A percentile compares a stretch with the other conserved stretches of the same genome.
phyloP scores from a whole-genome alignment of 192 early-diverging fungal genomes.

The Gigaspora rosea region DNA sequence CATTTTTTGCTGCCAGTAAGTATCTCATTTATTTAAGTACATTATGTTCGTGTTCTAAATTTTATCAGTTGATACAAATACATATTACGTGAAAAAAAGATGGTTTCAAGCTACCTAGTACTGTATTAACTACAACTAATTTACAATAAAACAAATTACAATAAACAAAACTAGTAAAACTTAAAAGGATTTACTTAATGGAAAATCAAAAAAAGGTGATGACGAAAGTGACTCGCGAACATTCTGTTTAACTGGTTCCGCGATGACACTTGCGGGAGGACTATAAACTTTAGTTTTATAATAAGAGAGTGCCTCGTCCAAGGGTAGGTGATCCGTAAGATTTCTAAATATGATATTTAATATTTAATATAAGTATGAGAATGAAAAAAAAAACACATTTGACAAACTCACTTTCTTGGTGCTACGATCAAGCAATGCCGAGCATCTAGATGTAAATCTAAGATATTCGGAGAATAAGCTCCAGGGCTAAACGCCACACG shows the following conservation, averaged over 20 bases:
- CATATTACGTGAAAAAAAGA: too few relatives aligned
- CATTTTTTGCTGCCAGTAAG: too few relatives aligned
- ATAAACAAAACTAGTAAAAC: neutral
- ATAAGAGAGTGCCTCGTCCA: slow-evolving; percentile 68
- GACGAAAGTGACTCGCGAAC: too few relatives aligned
- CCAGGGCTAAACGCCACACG: slow-evolving; percentile 89
- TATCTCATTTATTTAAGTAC: too few relatives aligned
- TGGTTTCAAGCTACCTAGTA: too few relatives aligned
- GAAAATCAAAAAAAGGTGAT: neutral
- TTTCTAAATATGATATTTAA: slow-evolving; percentile 50
- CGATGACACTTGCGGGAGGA: neutral
- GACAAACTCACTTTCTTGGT: slow-evolving; percentile 62
- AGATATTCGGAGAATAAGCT: slow-evolving; percentile 85
- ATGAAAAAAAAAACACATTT: neutral
- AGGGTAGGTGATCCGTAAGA: slow-evolving; percentile 81
- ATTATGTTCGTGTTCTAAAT: too few relatives aligned
- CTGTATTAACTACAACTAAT: too few relatives aligned
- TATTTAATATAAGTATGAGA: neutral
- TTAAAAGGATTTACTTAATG: slow-evolving; percentile 2
- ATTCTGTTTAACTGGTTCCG: neutral
- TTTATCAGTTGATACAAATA: too few relatives aligned
- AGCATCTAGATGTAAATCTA: slow-evolving; percentile 85
- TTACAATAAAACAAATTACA: neutral
- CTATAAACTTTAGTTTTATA: slow-evolving; percentile 58
- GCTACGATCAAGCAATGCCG: slow-evolving; percentile 83